Conservation (phyloP, 2,329 filamentous ascomycete species). For the Cryphonectria japonica region DNA sequence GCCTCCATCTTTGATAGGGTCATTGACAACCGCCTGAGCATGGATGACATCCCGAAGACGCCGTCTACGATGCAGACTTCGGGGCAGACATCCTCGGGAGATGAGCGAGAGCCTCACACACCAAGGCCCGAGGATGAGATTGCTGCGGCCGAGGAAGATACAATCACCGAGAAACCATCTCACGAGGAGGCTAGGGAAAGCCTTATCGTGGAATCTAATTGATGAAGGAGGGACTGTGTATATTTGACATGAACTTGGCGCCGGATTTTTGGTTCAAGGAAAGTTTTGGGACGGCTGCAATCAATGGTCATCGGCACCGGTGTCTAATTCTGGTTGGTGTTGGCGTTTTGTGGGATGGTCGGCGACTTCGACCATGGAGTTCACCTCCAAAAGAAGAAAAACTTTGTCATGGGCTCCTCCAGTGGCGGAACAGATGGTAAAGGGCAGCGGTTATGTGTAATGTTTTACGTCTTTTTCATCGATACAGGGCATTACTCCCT, state of each 20-base stretch:
- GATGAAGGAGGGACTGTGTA: conserved; percentile 2
- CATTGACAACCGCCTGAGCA: conserved; percentile 30
- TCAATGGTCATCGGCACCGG: conserved; percentile 4
- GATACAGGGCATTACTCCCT: conserved; percentile 22
- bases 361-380: conserved; percentile 14
- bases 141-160: conserved; percentile 15
- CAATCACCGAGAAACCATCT: conserved; percentile 13
- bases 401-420: conserved; percentile 17
- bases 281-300: background rate
- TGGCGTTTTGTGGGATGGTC: conserved; percentile 22
- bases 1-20: conserved; percentile 36
- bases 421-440: conserved; percentile 14
- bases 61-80: conserved; percentile 31
- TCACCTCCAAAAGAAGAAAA: conserved; percentile 8
- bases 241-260: background rate
- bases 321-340: conserved; percentile 19
- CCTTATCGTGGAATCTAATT: conserved; percentile 21
- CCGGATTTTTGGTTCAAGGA: background rate
- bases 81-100: conserved; percentile 33
- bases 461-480: conserved; percentile 27
- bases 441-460: conserved; percentile 27
- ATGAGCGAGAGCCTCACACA: conserved; percentile 36
- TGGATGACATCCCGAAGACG: conserved; percentile 29
- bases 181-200: conserved; percentile 20
- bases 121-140: conserved; percentile 33